A percentile compares a stretch with the other conserved stretches of the same genome.
phyloP scores from a whole-genome alignment of 148 eudicot genomes.

The Diospyros lotus region DNA sequence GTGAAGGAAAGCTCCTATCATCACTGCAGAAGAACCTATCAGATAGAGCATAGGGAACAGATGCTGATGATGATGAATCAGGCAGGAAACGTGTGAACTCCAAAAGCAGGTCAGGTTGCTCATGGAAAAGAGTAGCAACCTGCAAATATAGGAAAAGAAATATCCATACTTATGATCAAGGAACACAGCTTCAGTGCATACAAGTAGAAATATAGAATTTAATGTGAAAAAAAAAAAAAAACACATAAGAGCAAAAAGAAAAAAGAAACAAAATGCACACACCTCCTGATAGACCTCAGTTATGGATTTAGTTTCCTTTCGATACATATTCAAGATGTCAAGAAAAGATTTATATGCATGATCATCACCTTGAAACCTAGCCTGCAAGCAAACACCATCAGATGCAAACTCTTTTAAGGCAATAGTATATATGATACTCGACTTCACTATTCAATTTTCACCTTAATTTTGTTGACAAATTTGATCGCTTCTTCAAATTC shows the following conservation, averaged over 20 bases:
- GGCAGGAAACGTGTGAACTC: slow-evolving; percentile 62
- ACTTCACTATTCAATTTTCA: slow-evolving; percentile 19
- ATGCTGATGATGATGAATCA: slow-evolving; percentile 29
- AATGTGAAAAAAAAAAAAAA: background rate
- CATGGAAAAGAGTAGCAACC: slow-evolving; percentile 54
- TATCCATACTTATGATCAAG: background rate
- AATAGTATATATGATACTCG: background rate
- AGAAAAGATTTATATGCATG: slow-evolving; percentile 63
- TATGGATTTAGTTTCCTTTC: slow-evolving; percentile 46
- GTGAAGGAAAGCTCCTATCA: slow-evolving; percentile 30
- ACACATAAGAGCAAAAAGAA: slow-evolving; percentile 1
- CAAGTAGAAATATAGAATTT: background rate
- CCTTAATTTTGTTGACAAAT: slow-evolving; percentile 83
- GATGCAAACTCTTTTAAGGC: background rate
- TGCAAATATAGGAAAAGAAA: slow-evolving; percentile 17
- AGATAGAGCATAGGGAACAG: slow-evolving; percentile 20
- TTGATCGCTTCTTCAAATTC: slow-evolving; percentile 61
- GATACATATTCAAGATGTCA: slow-evolving; percentile 53
- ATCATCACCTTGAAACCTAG: slow-evolving; percentile 59
- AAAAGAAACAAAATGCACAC: slow-evolving; percentile 15
- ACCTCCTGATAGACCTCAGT: slow-evolving; percentile 64
- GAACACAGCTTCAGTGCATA: background rate
- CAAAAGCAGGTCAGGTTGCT: slow-evolving; percentile 50
- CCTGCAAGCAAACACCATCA: slow-evolving; percentile 35
- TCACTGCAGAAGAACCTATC: slow-evolving; percentile 25